phyloP scores from a whole-genome alignment of 768 basidiomycete genomes.

The Fibroporia radiculosa region DNA sequence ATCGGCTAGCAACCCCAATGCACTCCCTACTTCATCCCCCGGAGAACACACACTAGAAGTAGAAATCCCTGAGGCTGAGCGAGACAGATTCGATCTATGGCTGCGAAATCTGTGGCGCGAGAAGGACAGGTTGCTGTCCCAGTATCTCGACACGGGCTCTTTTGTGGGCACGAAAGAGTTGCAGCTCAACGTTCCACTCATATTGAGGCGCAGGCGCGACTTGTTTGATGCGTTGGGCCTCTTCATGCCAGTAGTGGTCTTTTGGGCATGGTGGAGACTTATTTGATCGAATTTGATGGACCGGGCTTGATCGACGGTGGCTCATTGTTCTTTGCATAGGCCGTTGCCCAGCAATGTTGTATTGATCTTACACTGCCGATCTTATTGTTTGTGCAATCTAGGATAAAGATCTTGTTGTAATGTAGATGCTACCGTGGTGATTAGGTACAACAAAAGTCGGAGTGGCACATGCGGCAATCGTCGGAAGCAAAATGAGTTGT shows the following conservation, averaged over 20 bases:
- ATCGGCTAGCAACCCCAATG: constrained; percentile 27
- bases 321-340: too few species aligned
- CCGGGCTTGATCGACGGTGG: too few species aligned
- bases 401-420: too few species aligned
- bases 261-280: constrained; percentile 19
- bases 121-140: constrained; percentile 76
- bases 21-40: constrained; percentile 21
- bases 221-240: constrained; percentile 63
- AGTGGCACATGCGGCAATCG: too few species aligned
- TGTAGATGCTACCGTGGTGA: too few species aligned
- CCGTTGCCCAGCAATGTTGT: too few species aligned
- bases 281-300: too few species aligned
- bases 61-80: constrained; percentile 26
- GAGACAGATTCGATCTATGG: constrained; percentile 70
- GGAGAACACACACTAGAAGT: constrained; percentile 12
- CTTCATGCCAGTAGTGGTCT: constrained; percentile 41
- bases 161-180: constrained; percentile 28
- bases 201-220: constrained; percentile 46
- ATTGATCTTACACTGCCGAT: too few species aligned
- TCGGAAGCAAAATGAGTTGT: too few species aligned
- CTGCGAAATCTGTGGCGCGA: constrained; percentile 71
- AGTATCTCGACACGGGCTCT: constrained; percentile 46
- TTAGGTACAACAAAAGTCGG: too few species aligned
- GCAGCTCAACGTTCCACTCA: constrained; percentile 49
- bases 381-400: too few species aligned